Evolutionary conservation across 768 basidiomycete species (phyloP), one percentile per base, ranked within the genome.

Genomic region (Galerina sulciceps): DNA sequence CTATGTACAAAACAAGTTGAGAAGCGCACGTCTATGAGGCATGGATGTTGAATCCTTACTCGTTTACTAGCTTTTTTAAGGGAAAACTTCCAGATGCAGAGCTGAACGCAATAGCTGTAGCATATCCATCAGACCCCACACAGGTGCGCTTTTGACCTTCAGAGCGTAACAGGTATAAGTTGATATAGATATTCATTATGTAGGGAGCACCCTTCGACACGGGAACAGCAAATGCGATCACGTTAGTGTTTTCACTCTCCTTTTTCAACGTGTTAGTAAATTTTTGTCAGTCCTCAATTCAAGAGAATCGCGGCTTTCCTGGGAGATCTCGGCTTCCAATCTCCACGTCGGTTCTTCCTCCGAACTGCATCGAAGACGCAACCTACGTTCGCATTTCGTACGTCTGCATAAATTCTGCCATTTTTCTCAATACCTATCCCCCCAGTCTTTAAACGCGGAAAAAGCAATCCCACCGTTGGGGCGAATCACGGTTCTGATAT

Each of bases 221-320:
- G 2, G 65, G 62, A 2, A 55, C 38, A 2, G 57, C 61, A 0
- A 68, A 71, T 58, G 63, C 62, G 3, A 15, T 65, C 3, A 65
- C 65, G 63, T 67, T n/a, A n/a, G 4, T 1, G 65, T 60, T 13
- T 38, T 41, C 9, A n/a, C n/a, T n/a, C n/a, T 34, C 6, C 8
- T 49, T 31, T 13, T 31, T 40, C 18, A 42, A 31, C 26, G 10
- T 38, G 10, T 14, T 18, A 5, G 6, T 46, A 13, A 14, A 15
- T 57, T 31, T n/a, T 37, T 22, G 11, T 43, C 22, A 76, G 76
- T 2, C 76, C 77, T 3, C 51, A 79, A 60, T 79, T 67, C 64
- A 79, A 79, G 58, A 73, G 79, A 3, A 58, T 78, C 8, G 72
- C 77, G 1, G 74, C 76, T n/a, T n/a, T 78, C 15, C 69, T 70